These are phyloP conservation scores for Erodium moschatum DNA, from an alignment of 441 rosid genomes.

Conservation along the genomic window DNA sequence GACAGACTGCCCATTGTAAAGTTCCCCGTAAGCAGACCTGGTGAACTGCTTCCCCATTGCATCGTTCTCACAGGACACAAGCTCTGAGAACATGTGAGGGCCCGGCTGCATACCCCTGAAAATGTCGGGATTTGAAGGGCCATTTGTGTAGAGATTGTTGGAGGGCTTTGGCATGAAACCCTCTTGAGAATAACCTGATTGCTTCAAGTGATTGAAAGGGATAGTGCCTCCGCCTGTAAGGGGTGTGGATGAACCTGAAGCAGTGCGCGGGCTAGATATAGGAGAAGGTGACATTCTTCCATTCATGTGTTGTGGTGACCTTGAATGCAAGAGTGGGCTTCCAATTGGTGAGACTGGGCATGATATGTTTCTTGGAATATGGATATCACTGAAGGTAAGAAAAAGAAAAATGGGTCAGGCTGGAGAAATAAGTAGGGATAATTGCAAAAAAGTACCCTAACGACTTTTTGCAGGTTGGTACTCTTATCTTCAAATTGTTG, in stretches of 20 bases:
- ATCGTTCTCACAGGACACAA: slow-evolving; percentile 34
- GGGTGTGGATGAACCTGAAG: slow-evolving; percentile 65
- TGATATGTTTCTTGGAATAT: slow-evolving; percentile 46
- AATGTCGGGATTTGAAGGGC: slow-evolving; percentile 33
- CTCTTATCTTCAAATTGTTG: too few relatives aligned
- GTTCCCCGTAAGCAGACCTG: slow-evolving; percentile 31
- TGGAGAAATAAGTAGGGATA: too few relatives aligned
- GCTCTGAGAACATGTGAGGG: slow-evolving; percentile 36
- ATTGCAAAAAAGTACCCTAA: too few relatives aligned
- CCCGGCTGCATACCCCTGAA: slow-evolving; percentile 48
- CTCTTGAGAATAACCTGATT: slow-evolving; percentile 43
- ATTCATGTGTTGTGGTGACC: slow-evolving; percentile 48
- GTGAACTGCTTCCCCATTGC: slow-evolving; percentile 38
- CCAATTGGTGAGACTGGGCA: slow-evolving; percentile 70
- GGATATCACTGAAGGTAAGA: slow-evolving; percentile 38
- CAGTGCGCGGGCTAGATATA: slow-evolving; percentile 55
- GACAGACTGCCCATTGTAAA: slow-evolving; percentile 45
- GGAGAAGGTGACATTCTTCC: slow-evolving; percentile 74
- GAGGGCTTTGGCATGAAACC: slow-evolving; percentile 38
- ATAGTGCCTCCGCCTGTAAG: slow-evolving; percentile 54
- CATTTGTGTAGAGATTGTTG: slow-evolving; percentile 30
- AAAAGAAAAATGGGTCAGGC: too few relatives aligned
- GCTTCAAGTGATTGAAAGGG: slow-evolving; percentile 49
- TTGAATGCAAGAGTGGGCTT: slow-evolving; percentile 55
- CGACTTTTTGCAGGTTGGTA: too few relatives aligned